Percentiles rank a stretch among this genome's conserved stretches.
phyloP scores from a whole-genome alignment of 1,284 basidiomycete genomes.

The Apiotrichum siamense region DNA sequence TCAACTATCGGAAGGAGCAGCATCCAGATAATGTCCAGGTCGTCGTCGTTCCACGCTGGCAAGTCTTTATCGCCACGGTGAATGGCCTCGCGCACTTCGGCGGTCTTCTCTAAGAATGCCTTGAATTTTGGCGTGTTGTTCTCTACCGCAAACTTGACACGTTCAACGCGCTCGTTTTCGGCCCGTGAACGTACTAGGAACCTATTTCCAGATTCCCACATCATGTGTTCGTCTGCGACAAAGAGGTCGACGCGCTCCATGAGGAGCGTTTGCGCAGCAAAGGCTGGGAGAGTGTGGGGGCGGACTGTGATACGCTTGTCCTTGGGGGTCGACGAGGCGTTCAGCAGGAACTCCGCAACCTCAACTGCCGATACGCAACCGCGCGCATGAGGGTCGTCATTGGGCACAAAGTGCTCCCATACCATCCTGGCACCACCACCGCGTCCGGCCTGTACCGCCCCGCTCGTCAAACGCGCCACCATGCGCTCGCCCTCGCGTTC shows the following conservation, averaged over 20 bases:
- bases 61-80: constrained; percentile 3
- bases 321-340: neutral
- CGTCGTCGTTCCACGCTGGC: constrained; percentile 54
- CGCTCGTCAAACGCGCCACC: constrained; percentile 20
- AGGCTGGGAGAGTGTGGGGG: constrained; percentile 38
- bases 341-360: constrained; percentile 31
- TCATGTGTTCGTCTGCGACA: constrained; percentile 56
- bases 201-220: constrained; percentile 53
- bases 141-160: constrained; percentile 55
- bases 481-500: constrained; percentile 38
- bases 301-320: constrained; percentile 13
- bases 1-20: constrained; percentile 60
- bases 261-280: constrained; percentile 69
- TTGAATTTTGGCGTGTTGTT: constrained; percentile 51
- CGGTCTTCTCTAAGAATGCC: constrained; percentile 59
- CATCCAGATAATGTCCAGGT: constrained; percentile 62
- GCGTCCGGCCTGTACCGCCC: constrained; percentile 11
- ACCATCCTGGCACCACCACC: constrained; percentile 31
- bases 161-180: constrained; percentile 57
- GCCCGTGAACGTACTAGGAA: constrained; percentile 66
- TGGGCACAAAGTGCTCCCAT: constrained; percentile 25
- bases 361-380: constrained; percentile 27
- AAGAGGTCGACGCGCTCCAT: constrained; percentile 63
- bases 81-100: constrained; percentile 46
- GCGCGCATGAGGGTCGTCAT: constrained; percentile 6